Percentiles rank a stretch among this genome's conserved stretches.
Evolutionary conservation across 176 grass and related monocot species (phyloP).

Genomic region (Coix lacrymajobi): DNA sequence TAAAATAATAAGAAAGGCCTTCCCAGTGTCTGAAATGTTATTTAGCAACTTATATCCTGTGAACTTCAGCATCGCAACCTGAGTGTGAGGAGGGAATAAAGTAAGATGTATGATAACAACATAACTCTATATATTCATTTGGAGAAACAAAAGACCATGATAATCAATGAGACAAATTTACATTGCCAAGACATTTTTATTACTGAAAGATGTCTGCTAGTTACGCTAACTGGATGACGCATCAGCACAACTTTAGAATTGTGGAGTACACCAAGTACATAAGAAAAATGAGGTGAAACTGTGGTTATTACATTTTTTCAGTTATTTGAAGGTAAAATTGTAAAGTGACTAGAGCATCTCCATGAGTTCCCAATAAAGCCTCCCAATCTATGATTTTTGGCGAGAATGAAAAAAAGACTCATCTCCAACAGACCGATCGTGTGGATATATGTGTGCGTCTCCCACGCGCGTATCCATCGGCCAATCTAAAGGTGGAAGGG

Average conservation of each 20-base stretch:
- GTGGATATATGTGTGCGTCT: no score
- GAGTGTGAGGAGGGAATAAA: constrained; percentile 6
- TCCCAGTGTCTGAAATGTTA: constrained; percentile 81
- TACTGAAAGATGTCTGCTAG: background rate
- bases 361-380: no score
- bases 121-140: constrained; percentile 3
- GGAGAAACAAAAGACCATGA: constrained; percentile 1
- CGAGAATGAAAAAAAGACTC: no score
- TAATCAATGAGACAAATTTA: background rate
- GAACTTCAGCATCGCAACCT: constrained; percentile 97
- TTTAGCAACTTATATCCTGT: constrained; percentile 96
- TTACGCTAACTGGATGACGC: constrained; percentile 5
- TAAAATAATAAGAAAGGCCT: constrained; percentile 93
- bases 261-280: background rate
- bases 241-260: background rate
- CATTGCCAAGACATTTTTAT: background rate
- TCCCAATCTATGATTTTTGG: no score
- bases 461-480: no score
- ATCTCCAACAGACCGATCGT: no score
- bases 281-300: background rate
- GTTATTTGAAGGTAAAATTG: background rate
- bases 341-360: background rate
- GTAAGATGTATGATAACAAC: constrained; percentile 16
- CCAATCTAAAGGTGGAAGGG: no score
- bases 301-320: background rate